A percentile compares a stretch with the other conserved stretches of the same genome.
phyloP scores from a whole-genome alignment of 805 yeast genomes.

The Wickerhamomyces rabaulensis region DNA sequence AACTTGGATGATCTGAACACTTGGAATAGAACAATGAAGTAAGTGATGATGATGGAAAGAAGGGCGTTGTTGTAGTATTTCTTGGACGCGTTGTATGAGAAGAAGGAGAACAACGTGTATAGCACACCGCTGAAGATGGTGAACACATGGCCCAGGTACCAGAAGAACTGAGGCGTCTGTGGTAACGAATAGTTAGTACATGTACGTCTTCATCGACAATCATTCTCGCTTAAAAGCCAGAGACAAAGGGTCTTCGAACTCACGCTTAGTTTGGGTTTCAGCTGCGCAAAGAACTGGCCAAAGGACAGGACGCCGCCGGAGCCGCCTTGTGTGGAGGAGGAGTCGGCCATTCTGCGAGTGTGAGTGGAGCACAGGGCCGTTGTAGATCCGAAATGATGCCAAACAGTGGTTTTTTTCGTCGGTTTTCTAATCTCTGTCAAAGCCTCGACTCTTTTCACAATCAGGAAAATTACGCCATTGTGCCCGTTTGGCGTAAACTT shows the following conservation, averaged over 20 bases:
- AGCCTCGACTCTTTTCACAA: not conserved
- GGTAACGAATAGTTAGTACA: not conserved
- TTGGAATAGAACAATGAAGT: conserved; percentile 58
- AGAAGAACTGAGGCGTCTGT: conserved; percentile 57
- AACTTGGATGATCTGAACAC: conserved; percentile 39
- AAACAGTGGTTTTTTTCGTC: not conserved
- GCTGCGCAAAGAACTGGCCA: conserved; percentile 3
- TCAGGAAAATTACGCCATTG: not conserved
- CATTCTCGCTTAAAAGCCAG: not conserved
- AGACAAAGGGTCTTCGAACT: not conserved
- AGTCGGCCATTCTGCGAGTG: conserved; percentile 5
- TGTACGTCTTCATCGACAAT: not conserved
- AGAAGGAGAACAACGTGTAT: conserved; percentile 37
- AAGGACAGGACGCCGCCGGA: not conserved
- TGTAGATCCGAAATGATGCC: not conserved
- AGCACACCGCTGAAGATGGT: conserved; percentile 38
- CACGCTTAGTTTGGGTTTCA: conserved; percentile 3
- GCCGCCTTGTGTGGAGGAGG: conserved; percentile 3
- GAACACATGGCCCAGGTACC: conserved; percentile 61
- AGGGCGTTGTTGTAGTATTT: conserved; percentile 39
- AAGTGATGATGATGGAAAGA: conserved; percentile 51
- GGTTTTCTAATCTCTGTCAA: not conserved
- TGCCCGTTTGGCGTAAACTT: no score
- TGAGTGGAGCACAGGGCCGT: not conserved
- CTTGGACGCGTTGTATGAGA: conserved; percentile 28